Evolutionary conservation across 768 basidiomycete species (phyloP), one percentile per base, ranked within the genome.

Genomic region (Calocera viscosa): DNA sequence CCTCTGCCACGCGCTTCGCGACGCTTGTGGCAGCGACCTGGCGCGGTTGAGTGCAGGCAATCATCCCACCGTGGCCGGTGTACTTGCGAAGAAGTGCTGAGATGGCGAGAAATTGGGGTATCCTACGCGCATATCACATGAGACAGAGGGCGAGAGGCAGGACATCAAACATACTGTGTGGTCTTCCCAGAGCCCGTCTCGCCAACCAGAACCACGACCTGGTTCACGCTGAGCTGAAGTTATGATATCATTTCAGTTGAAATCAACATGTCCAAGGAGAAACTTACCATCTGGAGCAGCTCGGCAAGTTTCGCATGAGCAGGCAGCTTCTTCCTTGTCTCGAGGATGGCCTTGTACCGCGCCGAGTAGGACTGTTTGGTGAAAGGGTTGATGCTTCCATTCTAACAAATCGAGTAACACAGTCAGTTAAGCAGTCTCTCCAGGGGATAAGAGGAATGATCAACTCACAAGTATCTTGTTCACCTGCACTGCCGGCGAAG

Each of bases 1-100:
- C 95, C 73, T 98, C 95, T 2, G 95, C 94, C 1, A 99, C 95
- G 78, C 95, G 94, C 76, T 95, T 94, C 22, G 95, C 95, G 1
- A 97, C 95, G 17, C 90, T 92, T 91, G 95, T 97, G 10, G 95
- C 94, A 12, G 95, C 94, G 1, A 99, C 93, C 78, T 95, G 84
- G 72, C 95, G 82, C 0, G 95, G 95, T 74, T 99, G 95, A 1
- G 95, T 99, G 73, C 95, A 99, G 0, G 95, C 95, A 1, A 99
- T 87, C 71, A 97, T 78, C 76, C 93, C 95, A 38, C 91, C 87
- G 94, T 0, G 94, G 94, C 34, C 96, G 77, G 76, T 98, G n/a
- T n/a, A n/a, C n/a, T n/a, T n/a, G n/a, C n/a, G n/a, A n/a, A n/a
- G n/a, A n/a, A n/a, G n/a, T n/a, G n/a, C 95, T 2, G 91, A 91